Base-by-base conservation (phyloP, 2,329 filamentous ascomycete species). In the Fusarium sublunatum region DNA sequence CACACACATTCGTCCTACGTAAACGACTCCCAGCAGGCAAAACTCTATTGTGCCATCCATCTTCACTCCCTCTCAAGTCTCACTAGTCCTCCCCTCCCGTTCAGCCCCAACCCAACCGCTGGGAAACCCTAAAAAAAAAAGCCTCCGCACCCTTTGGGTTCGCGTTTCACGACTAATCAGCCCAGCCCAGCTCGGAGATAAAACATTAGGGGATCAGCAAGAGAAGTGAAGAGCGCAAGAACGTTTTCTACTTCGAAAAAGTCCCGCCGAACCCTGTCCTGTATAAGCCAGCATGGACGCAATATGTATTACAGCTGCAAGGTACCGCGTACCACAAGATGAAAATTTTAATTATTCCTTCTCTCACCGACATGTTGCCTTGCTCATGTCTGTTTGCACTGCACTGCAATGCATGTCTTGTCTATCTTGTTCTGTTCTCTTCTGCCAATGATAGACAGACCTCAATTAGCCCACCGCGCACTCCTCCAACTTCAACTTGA, bases 401-500 rank as follows among this genome's bases (percentile, higher is more conserved):
- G 11, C 11, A 32, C 3, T 19, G 3, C 19, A 19, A 19, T 31
- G 11, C 11, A 32, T 58, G 46, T 59, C 52, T 58, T 46, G 47
- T 61, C 57, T 54, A 50, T 58, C 61, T 39, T 32, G 24, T 44
- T 6, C 25, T 26, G 19, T 45, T 58, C 12, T 38, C 47, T 19
- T 19, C 19, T 19, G 19, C 19, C 19, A 3, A 19, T 19, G 19
- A 19, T 36, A 38, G 44, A 34, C 12, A 32, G 31, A 22, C 39
- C 39, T 29, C 39, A 60, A 61, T 42, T 31, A 70, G 65, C 65
- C 63, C 65, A 65, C 65, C 19, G 15, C 13, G n/a, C 32, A 41
- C 46, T 69, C 67, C 67, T 70, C 54, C 60, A 69, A 69, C 64
- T 67, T 70, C 63, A 58, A 60, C 58, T 55, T 64, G 53, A 65